Conservation (phyloP, 1,284 basidiomycete species). For the Athelia psychrophila region DNA sequence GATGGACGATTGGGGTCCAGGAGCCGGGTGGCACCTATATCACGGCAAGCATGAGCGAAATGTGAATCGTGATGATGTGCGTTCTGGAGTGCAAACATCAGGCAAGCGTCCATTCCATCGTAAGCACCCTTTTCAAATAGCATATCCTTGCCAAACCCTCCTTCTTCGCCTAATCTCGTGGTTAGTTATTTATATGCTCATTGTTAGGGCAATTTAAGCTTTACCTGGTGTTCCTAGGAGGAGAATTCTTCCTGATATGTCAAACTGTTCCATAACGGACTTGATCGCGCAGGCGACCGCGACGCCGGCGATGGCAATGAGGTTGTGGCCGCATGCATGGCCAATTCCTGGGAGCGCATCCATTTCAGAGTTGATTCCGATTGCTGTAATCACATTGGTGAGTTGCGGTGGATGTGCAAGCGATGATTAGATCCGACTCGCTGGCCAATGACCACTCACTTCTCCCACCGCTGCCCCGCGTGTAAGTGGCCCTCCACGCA, state of each 20-base stretch:
- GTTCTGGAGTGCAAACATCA: conserved; percentile 49
- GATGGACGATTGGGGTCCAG: conserved; percentile 53
- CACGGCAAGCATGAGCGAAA: no score
- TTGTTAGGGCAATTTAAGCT: no score
- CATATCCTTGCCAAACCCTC: conserved; percentile 65
- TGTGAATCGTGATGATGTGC: no score
- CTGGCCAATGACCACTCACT: conserved; percentile 10
- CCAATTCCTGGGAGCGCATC: conserved; percentile 62
- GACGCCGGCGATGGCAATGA: conserved; percentile 74
- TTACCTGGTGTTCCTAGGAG: conserved; percentile 75
- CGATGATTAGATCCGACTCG: no score
- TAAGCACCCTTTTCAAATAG: conserved; percentile 66
- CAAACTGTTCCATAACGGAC: conserved; percentile 52
- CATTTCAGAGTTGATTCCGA: conserved; percentile 78
- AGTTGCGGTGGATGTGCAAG: no score
- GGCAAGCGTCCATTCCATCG: conserved; percentile 61
- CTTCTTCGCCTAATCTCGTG: conserved; percentile 72
- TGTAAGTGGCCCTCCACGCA: conserved; percentile 68
- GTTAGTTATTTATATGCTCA: no score
- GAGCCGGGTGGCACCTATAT: conserved; percentile 59
- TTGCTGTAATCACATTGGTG: conserved; percentile 28
- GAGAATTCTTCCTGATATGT: conserved; percentile 62
- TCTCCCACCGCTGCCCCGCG: conserved; percentile 49
- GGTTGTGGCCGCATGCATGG: conserved; percentile 78
- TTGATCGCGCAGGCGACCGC: conserved; percentile 65